Conservation (phyloP, 106 monocot genomes). For the Hemerocallis citrina region DNA sequence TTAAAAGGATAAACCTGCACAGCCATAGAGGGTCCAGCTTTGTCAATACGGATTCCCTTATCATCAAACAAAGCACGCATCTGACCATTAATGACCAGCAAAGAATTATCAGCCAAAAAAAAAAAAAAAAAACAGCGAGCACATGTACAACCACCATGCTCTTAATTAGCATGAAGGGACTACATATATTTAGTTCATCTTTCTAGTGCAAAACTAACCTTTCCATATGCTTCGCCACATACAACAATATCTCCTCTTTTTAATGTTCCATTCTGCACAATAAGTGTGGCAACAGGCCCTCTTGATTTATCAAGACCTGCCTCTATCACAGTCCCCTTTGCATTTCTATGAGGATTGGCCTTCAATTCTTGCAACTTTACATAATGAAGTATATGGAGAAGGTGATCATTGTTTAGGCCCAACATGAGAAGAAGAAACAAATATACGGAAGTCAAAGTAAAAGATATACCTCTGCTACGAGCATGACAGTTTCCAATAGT, state of each 20-base stretch:
- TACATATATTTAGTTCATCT: background rate
- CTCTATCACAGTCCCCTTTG: slow-evolving; percentile 88
- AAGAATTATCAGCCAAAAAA: background rate
- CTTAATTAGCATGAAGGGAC: slow-evolving; percentile 1
- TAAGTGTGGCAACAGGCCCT: slow-evolving; percentile 76
- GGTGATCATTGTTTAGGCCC: background rate
- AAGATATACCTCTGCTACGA: slow-evolving; percentile 79
- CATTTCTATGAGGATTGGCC: slow-evolving; percentile 93
- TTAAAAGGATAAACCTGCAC: slow-evolving; percentile 60
- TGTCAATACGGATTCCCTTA: slow-evolving; percentile 64
- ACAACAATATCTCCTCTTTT: slow-evolving; percentile 79
- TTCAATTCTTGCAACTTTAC: slow-evolving; percentile 93
- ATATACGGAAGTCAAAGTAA: background rate
- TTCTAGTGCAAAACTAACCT: slow-evolving; percentile 41
- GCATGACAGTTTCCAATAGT: slow-evolving; percentile 87
- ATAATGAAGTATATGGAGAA: slow-evolving; percentile 4
- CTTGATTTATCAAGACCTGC: slow-evolving; percentile 87
- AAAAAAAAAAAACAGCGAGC: background rate
- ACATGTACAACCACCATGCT: background rate
- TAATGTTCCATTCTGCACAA: slow-evolving; percentile 97
- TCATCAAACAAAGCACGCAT: slow-evolving; percentile 95
- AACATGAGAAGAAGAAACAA: slow-evolving; percentile 3
- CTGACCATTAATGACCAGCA: slow-evolving; percentile 17
- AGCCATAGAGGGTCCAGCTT: slow-evolving; percentile 85
- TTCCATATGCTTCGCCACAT: slow-evolving; percentile 90